Base-by-base conservation (phyloP, 73 alveolate genomes). In the Stentor coeruleus region DNA sequence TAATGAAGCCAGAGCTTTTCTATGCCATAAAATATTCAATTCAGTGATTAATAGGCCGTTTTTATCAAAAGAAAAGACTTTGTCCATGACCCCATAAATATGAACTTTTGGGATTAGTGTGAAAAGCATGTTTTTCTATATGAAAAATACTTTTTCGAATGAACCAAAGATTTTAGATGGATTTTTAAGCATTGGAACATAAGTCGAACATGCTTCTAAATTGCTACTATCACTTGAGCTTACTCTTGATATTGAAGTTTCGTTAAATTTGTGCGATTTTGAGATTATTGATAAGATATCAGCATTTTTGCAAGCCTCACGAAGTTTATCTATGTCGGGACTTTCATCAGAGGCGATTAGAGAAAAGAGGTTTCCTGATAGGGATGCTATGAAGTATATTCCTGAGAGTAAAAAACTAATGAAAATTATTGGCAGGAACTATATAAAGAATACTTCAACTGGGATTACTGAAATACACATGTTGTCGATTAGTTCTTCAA, bases 401-500 rank as follows among this genome's bases (percentile, higher is more conserved):
- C 66, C 66, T 6, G 66, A 49, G 20, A 49, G 28, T 6, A 49
- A 20, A 20, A 11, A 49, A 49, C 66, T 20, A 20, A 20, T 49
- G 66, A 49, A 49, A 49, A 49, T 20, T 49, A 49, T 6, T 6
- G 66, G 20, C 6, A 49, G 6, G 66, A 11, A 49, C 66, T 49
- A 20, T 11, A 11, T 49, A 49, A 11, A 11, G 66, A 49, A 11
- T 49, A 49, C 66, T 49, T 49, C 66, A 49, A 20, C 20, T 49
- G 66, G 66, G 20, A 49, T 6, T 6, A 49, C 66, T 49, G 6
- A 20, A 49, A 49, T 20, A 49, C 66, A 49, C 66, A 49, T 49
- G 66, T 49, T 49, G 66, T 49, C 66, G 66, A 49, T 49, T 20
- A 49, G 66, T 6, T 49, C 66, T 49, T 49, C 66, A 20, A 49